phyloP scores from a whole-genome alignment of 305 asterid species.

The Ilex paraguariensis region DNA sequence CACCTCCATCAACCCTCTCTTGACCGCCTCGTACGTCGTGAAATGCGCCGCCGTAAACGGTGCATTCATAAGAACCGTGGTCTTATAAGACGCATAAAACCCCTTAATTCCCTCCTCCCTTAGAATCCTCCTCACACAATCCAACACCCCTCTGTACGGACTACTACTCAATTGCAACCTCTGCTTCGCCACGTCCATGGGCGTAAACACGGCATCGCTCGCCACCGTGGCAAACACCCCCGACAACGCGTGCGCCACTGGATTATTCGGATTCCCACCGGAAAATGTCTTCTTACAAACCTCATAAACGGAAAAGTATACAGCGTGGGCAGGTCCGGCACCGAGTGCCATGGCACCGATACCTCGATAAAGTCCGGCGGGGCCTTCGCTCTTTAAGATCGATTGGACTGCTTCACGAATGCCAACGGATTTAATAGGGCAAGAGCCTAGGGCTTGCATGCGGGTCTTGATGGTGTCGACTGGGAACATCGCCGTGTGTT shows the following conservation, averaged over 20 bases:
- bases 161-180: slow-evolving; percentile 84
- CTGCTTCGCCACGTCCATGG: slow-evolving; percentile 98
- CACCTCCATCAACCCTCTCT: slow-evolving; percentile 63
- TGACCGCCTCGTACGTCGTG: slow-evolving; percentile 81
- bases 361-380: slow-evolving; percentile 73
- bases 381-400: slow-evolving; percentile 62
- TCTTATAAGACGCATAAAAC: slow-evolving; percentile 76
- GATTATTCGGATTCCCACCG: slow-evolving; percentile 59
- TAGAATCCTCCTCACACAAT: slow-evolving; percentile 70
- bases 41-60: slow-evolving; percentile 96
- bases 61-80: slow-evolving; percentile 94
- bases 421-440: slow-evolving; percentile 72
- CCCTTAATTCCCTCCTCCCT: slow-evolving; percentile 80
- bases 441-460: slow-evolving; percentile 90
- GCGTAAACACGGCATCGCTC: slow-evolving; percentile 90
- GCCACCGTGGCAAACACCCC: slow-evolving; percentile 89
- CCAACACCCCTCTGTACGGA: slow-evolving; percentile 75
- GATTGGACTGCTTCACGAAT: slow-evolving; percentile 57
- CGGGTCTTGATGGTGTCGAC: slow-evolving; percentile 86
- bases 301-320: slow-evolving; percentile 85
- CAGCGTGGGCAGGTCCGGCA: slow-evolving; percentile 97
- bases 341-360: slow-evolving; percentile 97
- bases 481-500: slow-evolving; percentile 98
- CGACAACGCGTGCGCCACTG: slow-evolving; percentile 67
- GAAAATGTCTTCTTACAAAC: slow-evolving; percentile 63